A percentile compares a stretch with the other conserved stretches of the same genome.
These are phyloP conservation scores for Aspergillus sp. DNA, from an alignment of 2,329 filamentous ascomycete genomes.

Conservation along the genomic window DNA sequence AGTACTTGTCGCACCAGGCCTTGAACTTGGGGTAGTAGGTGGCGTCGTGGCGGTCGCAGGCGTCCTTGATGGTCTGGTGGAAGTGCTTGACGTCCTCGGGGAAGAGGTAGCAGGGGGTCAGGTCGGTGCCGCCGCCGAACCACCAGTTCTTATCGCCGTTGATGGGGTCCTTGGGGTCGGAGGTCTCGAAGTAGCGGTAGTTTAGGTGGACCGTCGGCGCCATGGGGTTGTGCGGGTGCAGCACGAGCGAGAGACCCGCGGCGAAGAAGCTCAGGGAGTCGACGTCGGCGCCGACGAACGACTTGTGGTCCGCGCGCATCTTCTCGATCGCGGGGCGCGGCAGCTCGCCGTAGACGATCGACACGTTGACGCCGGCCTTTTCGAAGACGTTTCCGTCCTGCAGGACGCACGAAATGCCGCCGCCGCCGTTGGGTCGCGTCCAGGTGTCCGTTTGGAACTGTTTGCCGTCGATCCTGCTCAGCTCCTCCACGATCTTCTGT, in stretches of 20 bases:
- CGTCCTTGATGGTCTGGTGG: constrained; percentile 87
- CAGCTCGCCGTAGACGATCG: constrained; percentile 88
- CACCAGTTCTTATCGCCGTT: constrained; percentile 75
- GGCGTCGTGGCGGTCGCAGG: constrained; percentile 90
- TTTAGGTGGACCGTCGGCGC: constrained; percentile 96
- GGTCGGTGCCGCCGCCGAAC: constrained; percentile 93
- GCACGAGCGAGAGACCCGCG: constrained; percentile 89
- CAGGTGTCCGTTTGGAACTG: constrained; percentile 83
- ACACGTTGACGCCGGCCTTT: constrained; percentile 94
- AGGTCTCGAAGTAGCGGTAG: constrained; percentile 98
- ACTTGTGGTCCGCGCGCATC: constrained; percentile 95
- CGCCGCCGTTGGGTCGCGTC: constrained; percentile 83
- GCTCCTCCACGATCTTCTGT: constrained; percentile 76
- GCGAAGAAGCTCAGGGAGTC: constrained; percentile 94
- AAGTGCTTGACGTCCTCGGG: constrained; percentile 97
- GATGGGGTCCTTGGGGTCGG: constrained; percentile 78
- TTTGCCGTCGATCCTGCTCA: constrained; percentile 80
- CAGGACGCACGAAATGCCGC: constrained; percentile 89
- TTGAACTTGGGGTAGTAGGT: constrained; percentile 93
- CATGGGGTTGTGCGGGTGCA: constrained; percentile 94
- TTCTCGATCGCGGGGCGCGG: constrained; percentile 83
- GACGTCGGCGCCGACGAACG: constrained; percentile 70
- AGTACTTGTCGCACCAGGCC: constrained; percentile 98
- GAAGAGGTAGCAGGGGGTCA: constrained; percentile 92
- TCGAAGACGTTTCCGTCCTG: constrained; percentile 97